Evolutionary conservation across 2,329 filamentous ascomycete genomes (phyloP).

Genomic region (Xylaria sp.): DNA sequence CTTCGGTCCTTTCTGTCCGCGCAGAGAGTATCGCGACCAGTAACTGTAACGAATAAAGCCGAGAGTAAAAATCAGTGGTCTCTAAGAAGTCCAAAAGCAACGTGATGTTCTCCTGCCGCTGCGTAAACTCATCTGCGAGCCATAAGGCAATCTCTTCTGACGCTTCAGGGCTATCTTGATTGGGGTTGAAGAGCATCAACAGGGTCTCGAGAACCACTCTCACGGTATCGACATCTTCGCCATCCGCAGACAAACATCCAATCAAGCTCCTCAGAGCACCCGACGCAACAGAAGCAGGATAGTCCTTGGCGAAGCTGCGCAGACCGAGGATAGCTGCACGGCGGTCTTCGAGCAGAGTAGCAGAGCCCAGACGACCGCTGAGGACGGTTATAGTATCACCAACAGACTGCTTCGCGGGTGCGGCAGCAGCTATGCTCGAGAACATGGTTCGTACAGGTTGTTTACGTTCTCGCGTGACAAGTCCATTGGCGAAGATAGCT

Average conservation of each 20-base stretch:
- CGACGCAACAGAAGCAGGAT: conserved; percentile 93
- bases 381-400: conserved; percentile 93
- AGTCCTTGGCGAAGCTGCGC: conserved; percentile 95
- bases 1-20: conserved; percentile 89
- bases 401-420: conserved; percentile 95
- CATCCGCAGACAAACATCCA: conserved; percentile 84
- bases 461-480: conserved; percentile 42
- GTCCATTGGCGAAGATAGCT: conserved; percentile 46
- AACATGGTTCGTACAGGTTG: conserved; percentile 62
- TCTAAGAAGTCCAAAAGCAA: conserved; percentile 90
- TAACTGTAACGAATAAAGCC: conserved; percentile 90
- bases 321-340: conserved; percentile 92
- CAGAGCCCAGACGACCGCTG: conserved; percentile 86
- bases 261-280: conserved; percentile 92
- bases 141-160: conserved; percentile 96
- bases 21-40: conserved; percentile 87
- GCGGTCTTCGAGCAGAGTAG: conserved; percentile 92
- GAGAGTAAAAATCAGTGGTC: conserved; percentile 86
- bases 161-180: conserved; percentile 82
- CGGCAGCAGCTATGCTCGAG: conserved; percentile 70
- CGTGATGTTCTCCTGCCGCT: conserved; percentile 96
- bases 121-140: conserved; percentile 97
- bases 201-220: conserved; percentile 95
- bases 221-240: conserved; percentile 94
- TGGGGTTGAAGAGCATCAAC: conserved; percentile 86